Percentiles rank a stretch among this genome's conserved stretches.
phyloP scores from a whole-genome alignment of 164 flowering plant genomes.

The Kingdonia uniflora region DNA sequence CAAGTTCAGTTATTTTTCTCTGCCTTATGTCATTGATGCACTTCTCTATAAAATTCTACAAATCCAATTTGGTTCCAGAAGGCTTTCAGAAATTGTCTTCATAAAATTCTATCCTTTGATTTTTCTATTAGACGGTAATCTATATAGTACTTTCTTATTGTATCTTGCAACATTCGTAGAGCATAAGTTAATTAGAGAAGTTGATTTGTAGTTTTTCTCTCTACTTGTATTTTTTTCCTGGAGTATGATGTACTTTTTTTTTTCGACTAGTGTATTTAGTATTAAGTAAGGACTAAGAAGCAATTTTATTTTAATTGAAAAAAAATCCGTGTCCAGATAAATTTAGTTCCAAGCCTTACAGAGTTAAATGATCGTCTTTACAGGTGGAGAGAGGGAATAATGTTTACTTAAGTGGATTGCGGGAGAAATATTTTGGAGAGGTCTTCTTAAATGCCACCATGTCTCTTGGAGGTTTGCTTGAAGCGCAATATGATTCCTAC shows the following conservation, averaged over 20 bases:
- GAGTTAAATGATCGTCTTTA: slow-evolving; percentile 2
- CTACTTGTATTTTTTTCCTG: not conserved
- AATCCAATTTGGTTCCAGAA: no score
- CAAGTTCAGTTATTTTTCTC: not conserved
- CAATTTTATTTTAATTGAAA: no score
- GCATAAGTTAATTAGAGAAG: no score
- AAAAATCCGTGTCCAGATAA: not conserved
- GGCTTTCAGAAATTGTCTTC: not conserved
- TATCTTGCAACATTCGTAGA: no score
- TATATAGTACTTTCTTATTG: not conserved
- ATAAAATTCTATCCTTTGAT: not conserved
- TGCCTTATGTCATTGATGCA: no score
- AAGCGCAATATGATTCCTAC: slow-evolving; percentile 12
- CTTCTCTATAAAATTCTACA: no score
- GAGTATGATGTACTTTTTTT: no score
- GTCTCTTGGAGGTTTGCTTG: slow-evolving; percentile 26
- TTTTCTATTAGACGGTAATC: not conserved
- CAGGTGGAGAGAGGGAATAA: slow-evolving; percentile 87
- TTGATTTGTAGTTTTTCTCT: no score
- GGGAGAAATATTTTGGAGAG: slow-evolving; percentile 96
- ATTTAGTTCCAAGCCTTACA: not conserved
- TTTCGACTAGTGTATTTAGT: no score
- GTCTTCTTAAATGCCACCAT: slow-evolving; percentile 73
- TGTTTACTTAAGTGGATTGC: slow-evolving; percentile 84
- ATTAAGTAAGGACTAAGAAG: no score